Evolutionary conservation across 768 basidiomycete genomes (phyloP).

Genomic region (Cyclocybe aegerita): DNA sequence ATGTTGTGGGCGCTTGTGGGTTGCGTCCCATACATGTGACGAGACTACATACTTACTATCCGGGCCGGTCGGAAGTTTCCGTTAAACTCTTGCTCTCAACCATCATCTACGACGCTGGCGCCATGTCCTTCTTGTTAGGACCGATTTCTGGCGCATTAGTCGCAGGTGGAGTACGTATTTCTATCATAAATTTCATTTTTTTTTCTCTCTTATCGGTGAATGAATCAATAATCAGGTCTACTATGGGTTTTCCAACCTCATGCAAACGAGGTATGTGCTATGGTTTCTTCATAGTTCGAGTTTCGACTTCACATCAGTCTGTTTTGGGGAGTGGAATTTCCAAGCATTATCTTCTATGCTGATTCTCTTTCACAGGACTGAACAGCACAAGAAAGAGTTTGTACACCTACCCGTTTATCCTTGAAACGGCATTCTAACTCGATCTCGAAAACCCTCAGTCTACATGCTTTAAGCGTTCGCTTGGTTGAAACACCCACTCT

Average conservation of each 20-base stretch:
- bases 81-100: neutral
- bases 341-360: neutral
- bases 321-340: neutral
- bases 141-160: constrained; percentile 71
- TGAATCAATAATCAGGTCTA: constrained; percentile 46
- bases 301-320: neutral
- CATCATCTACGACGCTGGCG: neutral
- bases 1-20: too few relatives aligned
- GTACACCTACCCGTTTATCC: constrained; percentile 15
- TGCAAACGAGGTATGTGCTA: constrained; percentile 48
- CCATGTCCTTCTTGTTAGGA: constrained; percentile 62
- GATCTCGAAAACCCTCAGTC: constrained; percentile 11
- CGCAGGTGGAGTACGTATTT: constrained; percentile 57
- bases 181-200: neutral
- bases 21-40: too few relatives aligned
- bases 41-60: too few relatives aligned
- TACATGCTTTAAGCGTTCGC: constrained; percentile 49
- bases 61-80: too few relatives aligned
- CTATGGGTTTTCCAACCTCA: constrained; percentile 69
- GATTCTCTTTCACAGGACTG: constrained; percentile 39
- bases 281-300: neutral
- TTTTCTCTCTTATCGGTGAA: neutral
- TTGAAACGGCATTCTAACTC: neutral
- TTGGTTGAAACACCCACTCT: constrained; percentile 48
- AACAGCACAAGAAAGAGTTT: constrained; percentile 56